Base-by-base conservation (phyloP, 164 flowering plant species). In the Umbilicus rupestris region DNA sequence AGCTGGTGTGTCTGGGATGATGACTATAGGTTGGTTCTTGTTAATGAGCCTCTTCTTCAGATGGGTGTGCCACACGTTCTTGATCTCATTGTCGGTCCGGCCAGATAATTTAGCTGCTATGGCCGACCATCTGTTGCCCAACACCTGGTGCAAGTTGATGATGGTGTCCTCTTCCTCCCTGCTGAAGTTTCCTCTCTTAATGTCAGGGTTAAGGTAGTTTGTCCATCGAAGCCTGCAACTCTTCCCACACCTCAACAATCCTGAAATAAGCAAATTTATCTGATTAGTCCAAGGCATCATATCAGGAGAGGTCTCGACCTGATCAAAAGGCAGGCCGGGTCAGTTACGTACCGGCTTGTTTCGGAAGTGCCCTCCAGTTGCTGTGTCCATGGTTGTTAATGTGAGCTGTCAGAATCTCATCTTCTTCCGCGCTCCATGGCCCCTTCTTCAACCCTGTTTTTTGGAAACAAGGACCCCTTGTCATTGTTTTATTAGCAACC, bases 21-120 rank as follows among this genome's bases (percentile, higher is more conserved):
- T 35, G n/a, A n/a, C n/a, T 35, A 35, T 35, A 35, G 37, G 37
- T n/a, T n/a, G n/a, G n/a, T n/a, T n/a, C n/a, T n/a, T n/a, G 37
- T 35, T 35, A 7, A 7, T 7, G 7, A 80, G 66, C 60, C 72
- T 78, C 68, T 82, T 84, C 75, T 84, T 84, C 66, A 84, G 45
- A 63, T 80, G 77, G 46, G 85, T 84, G 69, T 84, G 85, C 87
- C 87, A 84, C 5, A 84, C 81, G 72, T 84, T 84, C 65, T 84
- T 84, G 1, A 84, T 84, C 45, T 84, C 87, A 33, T 84, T 84
- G 62, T 84, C 87, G 7, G 87, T 84, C 60, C 87, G 47, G 46
- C 87, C 87, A 0, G 87, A 85, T 45, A 84, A 64, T 69, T 72
- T 76, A 1, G 85, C 78, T 39, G 87, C 87, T 15, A 84, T 84